Conservation (phyloP, 305 asterid species). For the Fraxinus floribunda region DNA sequence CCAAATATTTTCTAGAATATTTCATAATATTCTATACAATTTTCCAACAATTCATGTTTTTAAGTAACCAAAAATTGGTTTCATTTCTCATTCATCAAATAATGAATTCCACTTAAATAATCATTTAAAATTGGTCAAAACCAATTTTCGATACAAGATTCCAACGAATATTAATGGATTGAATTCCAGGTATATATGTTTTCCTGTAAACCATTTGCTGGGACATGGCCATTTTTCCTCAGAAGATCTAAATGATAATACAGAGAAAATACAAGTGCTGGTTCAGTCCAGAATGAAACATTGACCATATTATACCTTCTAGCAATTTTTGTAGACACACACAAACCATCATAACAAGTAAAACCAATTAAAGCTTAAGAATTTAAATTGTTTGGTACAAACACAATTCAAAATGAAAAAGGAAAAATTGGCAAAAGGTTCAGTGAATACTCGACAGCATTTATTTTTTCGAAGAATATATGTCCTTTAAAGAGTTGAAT, state of each 20-base stretch:
- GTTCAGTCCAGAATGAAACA: slow-evolving; percentile 70
- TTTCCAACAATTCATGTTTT: too few species aligned
- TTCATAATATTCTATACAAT: too few species aligned
- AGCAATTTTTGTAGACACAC: slow-evolving; percentile 40
- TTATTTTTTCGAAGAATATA: neutral
- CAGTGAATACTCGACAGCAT: neutral
- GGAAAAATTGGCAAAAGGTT: neutral
- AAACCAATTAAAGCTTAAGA: neutral
- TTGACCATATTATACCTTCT: slow-evolving; percentile 38
- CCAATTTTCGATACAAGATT: too few species aligned
- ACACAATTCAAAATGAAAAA: neutral
- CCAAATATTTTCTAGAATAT: too few species aligned
- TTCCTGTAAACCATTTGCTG: slow-evolving; percentile 27
- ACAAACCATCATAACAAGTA: slow-evolving; percentile 11
- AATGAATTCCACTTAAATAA: too few species aligned
- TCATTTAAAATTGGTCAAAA: too few species aligned
- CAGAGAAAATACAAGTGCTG: slow-evolving; percentile 49
- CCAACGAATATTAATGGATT: slow-evolving; percentile 27
- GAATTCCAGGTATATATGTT: slow-evolving; percentile 47
- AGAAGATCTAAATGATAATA: slow-evolving; percentile 54
- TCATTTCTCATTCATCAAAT: too few species aligned
- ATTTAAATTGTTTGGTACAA: neutral
- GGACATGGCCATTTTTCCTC: slow-evolving; percentile 37
- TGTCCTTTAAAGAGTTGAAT: neutral
- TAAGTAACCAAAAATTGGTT: too few species aligned